These are phyloP conservation scores for Conticribra weissflogii DNA, from an alignment of 108 stramenopile species.

Conservation along the genomic window DNA sequence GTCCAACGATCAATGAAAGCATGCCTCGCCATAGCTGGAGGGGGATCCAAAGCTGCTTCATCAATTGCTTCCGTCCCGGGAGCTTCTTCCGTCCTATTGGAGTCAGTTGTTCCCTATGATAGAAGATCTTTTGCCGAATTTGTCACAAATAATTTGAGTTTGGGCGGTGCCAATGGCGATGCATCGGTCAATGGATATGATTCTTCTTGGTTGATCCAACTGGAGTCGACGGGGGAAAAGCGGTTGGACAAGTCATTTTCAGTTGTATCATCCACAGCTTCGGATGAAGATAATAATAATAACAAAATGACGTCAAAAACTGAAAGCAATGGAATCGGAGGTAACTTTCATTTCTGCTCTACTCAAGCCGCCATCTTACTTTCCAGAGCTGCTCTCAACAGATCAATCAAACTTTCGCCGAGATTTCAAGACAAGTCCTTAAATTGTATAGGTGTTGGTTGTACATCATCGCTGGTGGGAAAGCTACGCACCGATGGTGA, in stretches of 20 bases:
- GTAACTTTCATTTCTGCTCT: slow-evolving; percentile 49
- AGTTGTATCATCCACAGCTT: neutral
- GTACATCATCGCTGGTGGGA: slow-evolving; percentile 64
- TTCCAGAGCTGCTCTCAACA: slow-evolving; percentile 61
- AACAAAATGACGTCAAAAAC: slow-evolving; percentile 6
- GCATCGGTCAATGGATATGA: too few relatives aligned
- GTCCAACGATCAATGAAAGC: slow-evolving; percentile 26
- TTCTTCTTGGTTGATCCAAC: too few relatives aligned
- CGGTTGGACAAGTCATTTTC: neutral
- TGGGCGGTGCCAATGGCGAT: neutral
- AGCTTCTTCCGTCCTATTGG: slow-evolving; percentile 69
- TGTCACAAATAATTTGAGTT: slow-evolving; percentile 28
- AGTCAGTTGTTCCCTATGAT: slow-evolving; percentile 71
- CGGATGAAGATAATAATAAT: slow-evolving; percentile 1
- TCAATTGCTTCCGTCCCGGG: slow-evolving; percentile 72
- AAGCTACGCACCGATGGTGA: neutral
- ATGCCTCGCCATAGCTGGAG: slow-evolving; percentile 45
- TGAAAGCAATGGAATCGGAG: slow-evolving; percentile 8
- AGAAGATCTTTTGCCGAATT: slow-evolving; percentile 67
- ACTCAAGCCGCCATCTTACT: slow-evolving; percentile 57
- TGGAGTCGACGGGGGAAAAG: neutral
- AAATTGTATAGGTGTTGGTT: slow-evolving; percentile 64
- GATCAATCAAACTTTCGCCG: slow-evolving; percentile 48
- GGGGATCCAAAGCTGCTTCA: slow-evolving; percentile 66
- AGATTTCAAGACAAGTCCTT: slow-evolving; percentile 30